Conservation (phyloP, 768 basidiomycete species). For the Lyophyllum decastes region DNA sequence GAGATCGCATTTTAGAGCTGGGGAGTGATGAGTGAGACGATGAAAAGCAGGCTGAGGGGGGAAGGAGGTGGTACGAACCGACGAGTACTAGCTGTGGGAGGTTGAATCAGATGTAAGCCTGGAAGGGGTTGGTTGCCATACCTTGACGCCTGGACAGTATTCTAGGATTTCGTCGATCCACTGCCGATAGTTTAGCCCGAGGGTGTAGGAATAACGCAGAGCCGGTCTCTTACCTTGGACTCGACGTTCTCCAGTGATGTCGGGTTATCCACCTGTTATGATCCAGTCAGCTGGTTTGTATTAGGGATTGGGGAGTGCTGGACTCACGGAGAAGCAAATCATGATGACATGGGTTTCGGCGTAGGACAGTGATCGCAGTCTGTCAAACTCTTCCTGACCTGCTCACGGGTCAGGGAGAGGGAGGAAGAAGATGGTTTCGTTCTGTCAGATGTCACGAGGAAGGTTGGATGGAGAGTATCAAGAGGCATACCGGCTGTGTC, state of each 20-base stretch:
- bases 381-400: slow-evolving; percentile 97
- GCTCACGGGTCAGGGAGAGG: slow-evolving; percentile 16
- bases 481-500: slow-evolving; percentile 85
- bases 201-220: background rate
- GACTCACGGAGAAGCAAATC: slow-evolving; percentile 89
- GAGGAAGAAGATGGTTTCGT: slow-evolving; percentile 7
- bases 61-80: slow-evolving; percentile 54
- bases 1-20: slow-evolving; percentile 95
- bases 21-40: background rate
- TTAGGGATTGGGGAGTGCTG: slow-evolving; percentile 12
- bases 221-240: slow-evolving; percentile 60
- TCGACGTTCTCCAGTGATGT: slow-evolving; percentile 97
- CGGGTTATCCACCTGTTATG: slow-evolving; percentile 82
- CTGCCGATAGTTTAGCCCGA: slow-evolving; percentile 37
- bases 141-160: slow-evolving; percentile 95
- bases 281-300: background rate
- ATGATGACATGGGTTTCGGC: slow-evolving; percentile 96
- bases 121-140: slow-evolving; percentile 31
- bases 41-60: background rate
- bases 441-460: slow-evolving; percentile 29
- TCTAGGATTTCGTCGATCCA: slow-evolving; percentile 94
- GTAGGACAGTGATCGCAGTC: slow-evolving; percentile 91
- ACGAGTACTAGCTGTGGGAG: slow-evolving; percentile 75
- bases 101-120: slow-evolving; percentile 8
- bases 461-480: slow-evolving; percentile 22